phyloP scores from a whole-genome alignment of 2,329 filamentous ascomycete genomes.

The Colletotrichum euphorbiae region DNA sequence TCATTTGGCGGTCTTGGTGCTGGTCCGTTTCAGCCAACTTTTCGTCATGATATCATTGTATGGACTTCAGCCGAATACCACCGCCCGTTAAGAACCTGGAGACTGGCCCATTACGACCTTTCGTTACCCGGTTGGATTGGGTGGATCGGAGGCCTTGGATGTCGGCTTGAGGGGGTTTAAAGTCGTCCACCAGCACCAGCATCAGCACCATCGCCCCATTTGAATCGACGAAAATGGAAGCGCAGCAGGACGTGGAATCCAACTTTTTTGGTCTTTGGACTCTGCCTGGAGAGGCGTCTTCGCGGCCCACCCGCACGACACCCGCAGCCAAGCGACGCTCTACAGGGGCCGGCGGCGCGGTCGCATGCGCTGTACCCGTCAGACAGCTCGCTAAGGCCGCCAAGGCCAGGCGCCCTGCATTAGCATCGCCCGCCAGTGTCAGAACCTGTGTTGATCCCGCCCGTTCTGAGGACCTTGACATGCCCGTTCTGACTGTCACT shows the following conservation, averaged over 20 bases:
- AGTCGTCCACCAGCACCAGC: neutral
- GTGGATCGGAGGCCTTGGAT: slow-evolving; percentile 7
- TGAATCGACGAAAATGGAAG: slow-evolving; percentile 23
- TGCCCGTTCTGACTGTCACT: slow-evolving; percentile 10
- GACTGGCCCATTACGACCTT: neutral
- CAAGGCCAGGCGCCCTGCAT: slow-evolving; percentile 38
- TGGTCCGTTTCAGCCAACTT: slow-evolving; percentile 27
- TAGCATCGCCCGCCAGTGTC: slow-evolving; percentile 32
- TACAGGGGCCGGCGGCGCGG: slow-evolving; percentile 6
- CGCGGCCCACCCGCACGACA: slow-evolving; percentile 28
- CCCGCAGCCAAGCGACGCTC: slow-evolving; percentile 15
- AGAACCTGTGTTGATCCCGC: slow-evolving; percentile 32
- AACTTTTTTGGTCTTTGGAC: neutral
- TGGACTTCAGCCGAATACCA: slow-evolving; percentile 7
- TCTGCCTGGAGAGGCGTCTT: neutral
- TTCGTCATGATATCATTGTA: slow-evolving; percentile 25
- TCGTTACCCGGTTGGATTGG: slow-evolving; percentile 4
- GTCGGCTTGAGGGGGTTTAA: slow-evolving; percentile 22
- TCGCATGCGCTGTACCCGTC: slow-evolving; percentile 35
- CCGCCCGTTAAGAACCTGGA: slow-evolving; percentile 5
- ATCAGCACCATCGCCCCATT: too few relatives aligned
- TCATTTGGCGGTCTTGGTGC: slow-evolving; percentile 11
- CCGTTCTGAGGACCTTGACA: slow-evolving; percentile 6
- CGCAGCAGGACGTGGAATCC: neutral
- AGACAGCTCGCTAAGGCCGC: slow-evolving; percentile 31